Evolutionary conservation across 2,329 filamentous ascomycete species (phyloP).

Genomic region (Penicillium capsulatum): DNA sequence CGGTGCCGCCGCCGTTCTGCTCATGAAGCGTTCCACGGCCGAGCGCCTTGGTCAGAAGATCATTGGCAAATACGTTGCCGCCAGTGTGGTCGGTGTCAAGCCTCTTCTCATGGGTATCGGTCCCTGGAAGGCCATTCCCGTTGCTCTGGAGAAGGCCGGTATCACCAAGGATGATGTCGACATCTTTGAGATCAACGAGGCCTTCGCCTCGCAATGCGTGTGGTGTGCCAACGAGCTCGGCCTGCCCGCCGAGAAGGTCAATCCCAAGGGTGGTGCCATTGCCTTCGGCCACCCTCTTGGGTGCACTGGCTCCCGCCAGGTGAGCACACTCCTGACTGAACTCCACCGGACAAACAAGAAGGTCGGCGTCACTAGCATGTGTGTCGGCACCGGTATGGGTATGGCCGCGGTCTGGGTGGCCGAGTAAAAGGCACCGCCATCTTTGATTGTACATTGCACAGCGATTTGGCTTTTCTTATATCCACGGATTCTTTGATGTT

Average conservation of each 20-base stretch:
- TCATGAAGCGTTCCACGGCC: slow-evolving; percentile 92
- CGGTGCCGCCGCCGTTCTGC: slow-evolving; percentile 86
- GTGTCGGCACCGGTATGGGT: slow-evolving; percentile 93
- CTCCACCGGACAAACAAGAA: slow-evolving; percentile 76
- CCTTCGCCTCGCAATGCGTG: slow-evolving; percentile 90
- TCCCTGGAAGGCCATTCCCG: slow-evolving; percentile 92
- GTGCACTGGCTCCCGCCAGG: slow-evolving; percentile 89
- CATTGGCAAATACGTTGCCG: slow-evolving; percentile 85
- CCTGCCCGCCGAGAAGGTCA: slow-evolving; percentile 80
- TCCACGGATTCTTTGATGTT: slow-evolving; percentile 16
- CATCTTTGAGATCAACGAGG: slow-evolving; percentile 99
- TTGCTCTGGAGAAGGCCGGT: slow-evolving; percentile 81
- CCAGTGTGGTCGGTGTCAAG: slow-evolving; percentile 80
- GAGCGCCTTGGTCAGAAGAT: slow-evolving; percentile 83
- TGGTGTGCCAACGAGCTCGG: slow-evolving; percentile 89
- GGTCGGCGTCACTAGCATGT: slow-evolving; percentile 93
- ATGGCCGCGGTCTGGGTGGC: slow-evolving; percentile 97
- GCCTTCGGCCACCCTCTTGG: slow-evolving; percentile 94
- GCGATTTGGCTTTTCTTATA: slow-evolving; percentile 23
- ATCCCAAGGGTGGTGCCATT: slow-evolving; percentile 95
- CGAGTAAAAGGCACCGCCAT: slow-evolving; percentile 58
- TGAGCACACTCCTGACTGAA: slow-evolving; percentile 88
- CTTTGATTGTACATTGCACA: slow-evolving; percentile 18
- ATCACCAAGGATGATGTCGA: slow-evolving; percentile 87
- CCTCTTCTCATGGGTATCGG: slow-evolving; percentile 95